These are phyloP conservation scores for Trichoderma guizhouense DNA, from an alignment of 2,329 filamentous ascomycete species.

Conservation along the genomic window DNA sequence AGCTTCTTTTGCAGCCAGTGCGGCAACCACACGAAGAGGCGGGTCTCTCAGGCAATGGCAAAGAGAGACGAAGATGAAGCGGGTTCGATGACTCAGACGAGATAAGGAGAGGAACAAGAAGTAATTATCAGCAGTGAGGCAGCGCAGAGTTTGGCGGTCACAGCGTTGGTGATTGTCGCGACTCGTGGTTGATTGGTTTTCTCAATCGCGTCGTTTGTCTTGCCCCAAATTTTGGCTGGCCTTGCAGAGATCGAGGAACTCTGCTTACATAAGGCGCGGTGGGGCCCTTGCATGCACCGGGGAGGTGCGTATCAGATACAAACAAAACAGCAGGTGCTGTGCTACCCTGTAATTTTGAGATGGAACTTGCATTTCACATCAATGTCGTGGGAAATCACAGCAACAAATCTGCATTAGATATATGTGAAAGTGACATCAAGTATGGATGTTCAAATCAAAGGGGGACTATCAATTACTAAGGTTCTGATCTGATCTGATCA, in stretches of 20 bases:
- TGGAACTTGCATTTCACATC: too few relatives aligned
- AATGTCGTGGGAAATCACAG: neutral
- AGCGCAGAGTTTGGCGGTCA: neutral
- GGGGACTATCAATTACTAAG: neutral
- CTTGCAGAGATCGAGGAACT: neutral
- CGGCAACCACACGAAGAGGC: neutral
- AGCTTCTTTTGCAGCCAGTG: neutral
- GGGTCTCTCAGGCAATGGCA: neutral
- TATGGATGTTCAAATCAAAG: neutral
- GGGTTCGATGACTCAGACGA: neutral
- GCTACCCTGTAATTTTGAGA: neutral
- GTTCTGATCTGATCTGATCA: neutral
- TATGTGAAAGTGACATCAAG: neutral
- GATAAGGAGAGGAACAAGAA: neutral
- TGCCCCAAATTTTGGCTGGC: constrained; percentile 20
- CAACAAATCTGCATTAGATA: too few relatives aligned
- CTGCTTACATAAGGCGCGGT: neutral
- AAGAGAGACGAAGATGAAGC: neutral
- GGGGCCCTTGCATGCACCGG: neutral
- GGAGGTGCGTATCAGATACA: neutral
- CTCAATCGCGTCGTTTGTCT: constrained; percentile 21
- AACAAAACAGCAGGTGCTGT: neutral
- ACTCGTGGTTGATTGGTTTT: constrained; percentile 19
- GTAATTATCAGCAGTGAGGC: neutral
- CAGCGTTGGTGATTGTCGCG: constrained; percentile 19